Evolutionary conservation across 768 basidiomycete genomes (phyloP).

Genomic region (Amylocystis lapponica): DNA sequence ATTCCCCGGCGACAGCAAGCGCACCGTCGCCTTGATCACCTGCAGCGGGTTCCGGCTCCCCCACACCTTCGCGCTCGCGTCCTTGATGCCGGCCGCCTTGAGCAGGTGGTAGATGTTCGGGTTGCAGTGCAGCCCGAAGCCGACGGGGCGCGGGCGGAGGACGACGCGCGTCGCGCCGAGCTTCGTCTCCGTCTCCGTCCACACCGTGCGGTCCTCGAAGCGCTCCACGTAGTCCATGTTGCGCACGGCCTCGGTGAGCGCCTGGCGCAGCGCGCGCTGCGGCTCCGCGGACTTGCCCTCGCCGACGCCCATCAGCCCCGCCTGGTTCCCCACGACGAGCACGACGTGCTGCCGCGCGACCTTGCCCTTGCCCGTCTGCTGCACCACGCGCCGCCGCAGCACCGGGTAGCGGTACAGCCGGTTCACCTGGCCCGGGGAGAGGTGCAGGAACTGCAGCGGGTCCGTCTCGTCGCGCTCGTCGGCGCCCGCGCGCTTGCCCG

Average conservation of each 20-base stretch:
- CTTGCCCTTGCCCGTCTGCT: conserved; percentile 95
- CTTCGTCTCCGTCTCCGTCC: conserved; percentile 84
- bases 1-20: conserved; percentile 82
- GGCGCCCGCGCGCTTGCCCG: conserved; percentile 9
- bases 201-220: conserved; percentile 94
- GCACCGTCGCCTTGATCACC: conserved; percentile 80
- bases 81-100: conserved; percentile 92
- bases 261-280: conserved; percentile 28
- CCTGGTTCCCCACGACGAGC: conserved; percentile 75
- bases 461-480: background rate
- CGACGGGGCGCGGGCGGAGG: conserved; percentile 77
- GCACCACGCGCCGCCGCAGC: conserved; percentile 55
- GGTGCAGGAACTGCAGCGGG: conserved; percentile 29
- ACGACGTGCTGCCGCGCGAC: conserved; percentile 57
- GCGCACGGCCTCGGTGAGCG: conserved; percentile 65
- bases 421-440: conserved; percentile 19
- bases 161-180: conserved; percentile 78
- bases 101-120: conserved; percentile 85
- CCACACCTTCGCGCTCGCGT: conserved; percentile 92
- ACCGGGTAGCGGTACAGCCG: conserved; percentile 36
- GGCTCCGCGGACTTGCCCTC: conserved; percentile 66
- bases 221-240: conserved; percentile 91
- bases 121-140: conserved; percentile 89
- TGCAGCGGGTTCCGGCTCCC: conserved; percentile 83
- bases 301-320: conserved; percentile 79